A percentile compares a stretch with the other conserved stretches of the same genome.
These are phyloP conservation scores for Garcia nutans DNA, from an alignment of 345 rosid genomes.

Conservation along the genomic window DNA sequence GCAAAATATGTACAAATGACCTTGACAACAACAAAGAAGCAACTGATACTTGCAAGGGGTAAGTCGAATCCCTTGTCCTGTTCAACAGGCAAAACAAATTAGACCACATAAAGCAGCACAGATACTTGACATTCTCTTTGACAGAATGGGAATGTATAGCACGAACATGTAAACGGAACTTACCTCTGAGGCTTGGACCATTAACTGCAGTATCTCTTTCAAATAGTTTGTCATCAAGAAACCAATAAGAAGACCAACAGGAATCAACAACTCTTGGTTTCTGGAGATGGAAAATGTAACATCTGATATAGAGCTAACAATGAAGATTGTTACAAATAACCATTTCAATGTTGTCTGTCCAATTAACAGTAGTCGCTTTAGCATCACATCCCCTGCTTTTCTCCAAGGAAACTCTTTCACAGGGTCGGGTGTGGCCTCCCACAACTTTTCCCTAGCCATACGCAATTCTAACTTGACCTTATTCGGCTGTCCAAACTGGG, in stretches of 20 bases:
- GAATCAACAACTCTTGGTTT: constrained; percentile 45
- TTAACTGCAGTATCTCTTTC: constrained; percentile 33
- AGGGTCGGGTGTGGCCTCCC: constrained; percentile 30
- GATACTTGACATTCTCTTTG: background rate
- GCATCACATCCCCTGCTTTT: constrained; percentile 32
- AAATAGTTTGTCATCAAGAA: constrained; percentile 40
- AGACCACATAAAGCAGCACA: background rate
- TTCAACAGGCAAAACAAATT: constrained; percentile 1
- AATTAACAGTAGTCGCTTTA: constrained; percentile 22
- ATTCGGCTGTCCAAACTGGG: constrained; percentile 36
- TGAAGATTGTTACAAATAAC: constrained; percentile 27
- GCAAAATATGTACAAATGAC: constrained; percentile 28
- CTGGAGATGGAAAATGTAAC: constrained; percentile 34
- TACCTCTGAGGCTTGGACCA: constrained; percentile 34
- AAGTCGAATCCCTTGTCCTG: constrained; percentile 35
- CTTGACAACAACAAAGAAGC: constrained; percentile 42
- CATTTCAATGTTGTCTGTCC: constrained; percentile 43
- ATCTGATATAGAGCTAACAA: constrained; percentile 39
- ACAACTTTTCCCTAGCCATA: constrained; percentile 29
- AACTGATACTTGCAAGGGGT: constrained; percentile 30
- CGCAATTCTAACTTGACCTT: constrained; percentile 26
- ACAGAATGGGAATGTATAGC: background rate
- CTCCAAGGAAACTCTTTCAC: constrained; percentile 49
- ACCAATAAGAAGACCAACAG: constrained; percentile 50
- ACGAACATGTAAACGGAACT: background rate